Conservation (phyloP, 148 eudicot species). For the Rhododendron williamsianum region DNA sequence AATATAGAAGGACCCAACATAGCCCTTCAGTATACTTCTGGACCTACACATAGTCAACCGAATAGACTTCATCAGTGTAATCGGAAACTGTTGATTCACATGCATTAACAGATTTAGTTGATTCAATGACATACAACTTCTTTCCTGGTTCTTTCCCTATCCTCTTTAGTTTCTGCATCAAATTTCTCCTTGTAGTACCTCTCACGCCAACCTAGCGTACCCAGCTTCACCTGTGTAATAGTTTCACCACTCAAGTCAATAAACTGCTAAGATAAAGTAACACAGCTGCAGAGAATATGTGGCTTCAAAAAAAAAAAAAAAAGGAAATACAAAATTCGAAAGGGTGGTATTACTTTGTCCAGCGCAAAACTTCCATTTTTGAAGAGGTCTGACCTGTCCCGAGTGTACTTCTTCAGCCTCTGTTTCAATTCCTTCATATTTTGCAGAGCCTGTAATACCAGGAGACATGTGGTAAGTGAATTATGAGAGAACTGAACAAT, state of each 20-base stretch:
- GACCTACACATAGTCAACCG: conserved; percentile 26
- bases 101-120: not conserved
- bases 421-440: conserved; percentile 34
- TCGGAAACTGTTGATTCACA: not conserved
- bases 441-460: not conserved
- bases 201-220: conserved; percentile 27
- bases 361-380: conserved; percentile 20
- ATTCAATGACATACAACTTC: conserved; percentile 16
- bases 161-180: conserved; percentile 16
- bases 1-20: conserved; percentile 26
- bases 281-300: not conserved
- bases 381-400: conserved; percentile 19
- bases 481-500: not conserved
- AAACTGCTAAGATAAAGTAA: not conserved
- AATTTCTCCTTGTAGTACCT: conserved; percentile 43
- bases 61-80: not conserved
- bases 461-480: not conserved
- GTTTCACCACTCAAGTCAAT: not conserved
- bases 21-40: conserved; percentile 44
- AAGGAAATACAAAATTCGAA: not conserved
- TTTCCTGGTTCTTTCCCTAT: conserved; percentile 23
- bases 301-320: not conserved
- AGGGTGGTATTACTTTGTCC: conserved; percentile 24
- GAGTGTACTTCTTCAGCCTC: conserved; percentile 14
- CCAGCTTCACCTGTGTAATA: conserved; percentile 30